Base-by-base conservation (phyloP, 202 grass and related monocot species). In the Tripidium arundinaceum region DNA sequence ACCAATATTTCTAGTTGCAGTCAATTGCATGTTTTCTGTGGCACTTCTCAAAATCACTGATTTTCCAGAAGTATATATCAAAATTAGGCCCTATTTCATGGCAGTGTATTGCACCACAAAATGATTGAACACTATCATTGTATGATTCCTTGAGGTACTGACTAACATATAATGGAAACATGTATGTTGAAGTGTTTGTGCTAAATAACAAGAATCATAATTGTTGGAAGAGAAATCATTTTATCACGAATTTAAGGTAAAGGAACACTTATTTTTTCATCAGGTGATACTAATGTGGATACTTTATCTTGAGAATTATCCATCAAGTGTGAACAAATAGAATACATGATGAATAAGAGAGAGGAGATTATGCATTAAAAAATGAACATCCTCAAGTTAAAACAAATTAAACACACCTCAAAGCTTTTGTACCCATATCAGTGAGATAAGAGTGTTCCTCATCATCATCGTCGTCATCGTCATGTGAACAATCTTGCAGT, bases 351-450 rank as follows among this genome's bases (percentile, higher is more conserved):
- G 42, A 63, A 68, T 68, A 68, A 31, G 8, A 46, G 43, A 65
- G 59, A 79, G 36, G 43, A 74, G 38, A 62, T 26, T n/a, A 42
- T 77, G 64, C 46, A 28, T 45, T 19, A 11, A 12, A 70, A 52
- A 76, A 76, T 70, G 37, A 75, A 61, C 85, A 63, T 8, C 47
- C 47, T 70, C 9, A 2, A 70, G 37, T 47, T 68, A 40, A 85
- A 70, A 15, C 31, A 83, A 62, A 75, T 83, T 43, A 82, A 82
- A 79, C 73, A 77, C 66, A 95, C 95, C 92, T 93, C 77, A 98
- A 89, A 86, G 95, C 92, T 92, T 98, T 98, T 61, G 89, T 98
- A 73, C 92, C 88, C 88, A 98, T 93, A 71, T 98, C 95, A 86
- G 84, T 89, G 39, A 93, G 84, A 86, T 91, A 88, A 37, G 92